Evolutionary conservation across 192 early-diverging fungal genomes (phyloP), one percentile per base, ranked within the genome.

Genomic region (Umbelopsis ramanniana): DNA sequence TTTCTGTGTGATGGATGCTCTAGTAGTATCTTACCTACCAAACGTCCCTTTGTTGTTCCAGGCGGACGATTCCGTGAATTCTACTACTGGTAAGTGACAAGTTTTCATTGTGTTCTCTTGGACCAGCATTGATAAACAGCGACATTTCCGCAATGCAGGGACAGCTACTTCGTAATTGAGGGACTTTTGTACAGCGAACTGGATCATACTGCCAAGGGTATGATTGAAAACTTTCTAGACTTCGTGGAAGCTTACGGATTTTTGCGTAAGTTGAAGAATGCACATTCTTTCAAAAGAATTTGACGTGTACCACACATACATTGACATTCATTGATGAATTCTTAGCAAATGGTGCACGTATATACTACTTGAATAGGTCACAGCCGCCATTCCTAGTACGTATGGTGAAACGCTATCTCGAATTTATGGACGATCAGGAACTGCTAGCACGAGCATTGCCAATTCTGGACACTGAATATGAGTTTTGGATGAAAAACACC

Each of bases 331-430:
- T 6, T 5, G n/a, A n/a, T 50, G 9, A 50, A 63, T n/a, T 63
- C 17, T 29, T 29, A 86, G 85, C 92, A 10, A 93, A 93, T 63
- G 92, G 92, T 11, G 89, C 90, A 6, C 86, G 92, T 21, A 80
- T 89, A 45, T 93, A 93, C 75, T 93, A 92, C 71, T 71, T 92
- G 68, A 86, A 90, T 68, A 81, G 92, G 63, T 93, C 92, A 6
- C 90, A 92, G 68, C 90, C 92, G n/a, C 92, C 92, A 9, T 63
- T 93, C 52, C 74, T 93, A 29, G 74, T 84, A 17, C 85, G 89
- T 53, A 93, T 93, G 90, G 89, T 91, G 21, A 77, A 83, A 50
- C 63, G 87, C 22, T 91, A 89, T 71, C 81, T 83, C 60, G 74
- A 85, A 66, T 60, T 76, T 8, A 89, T 89, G 0, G 52, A 79